These are phyloP conservation scores for Carex scoparia DNA, from an alignment of 176 grass and related monocot species.

Conservation along the genomic window DNA sequence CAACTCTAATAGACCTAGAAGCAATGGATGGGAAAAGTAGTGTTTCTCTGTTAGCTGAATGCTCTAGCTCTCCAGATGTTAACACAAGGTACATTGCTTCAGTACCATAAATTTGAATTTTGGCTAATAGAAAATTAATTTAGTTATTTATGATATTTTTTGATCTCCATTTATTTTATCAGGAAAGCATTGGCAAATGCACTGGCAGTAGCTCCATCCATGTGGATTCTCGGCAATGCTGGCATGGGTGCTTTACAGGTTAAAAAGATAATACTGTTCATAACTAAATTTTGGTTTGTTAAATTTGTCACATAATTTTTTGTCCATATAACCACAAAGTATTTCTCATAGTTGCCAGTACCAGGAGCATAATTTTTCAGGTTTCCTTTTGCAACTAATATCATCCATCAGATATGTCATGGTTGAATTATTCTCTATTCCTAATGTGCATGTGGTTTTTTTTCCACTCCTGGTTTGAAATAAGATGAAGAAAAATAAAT, in stretches of 20 bases:
- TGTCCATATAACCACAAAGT: background rate
- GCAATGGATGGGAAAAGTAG: constrained; percentile 96
- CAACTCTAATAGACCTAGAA: constrained; percentile 92
- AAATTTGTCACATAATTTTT: background rate
- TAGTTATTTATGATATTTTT: background rate
- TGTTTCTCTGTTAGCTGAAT: constrained; percentile 83
- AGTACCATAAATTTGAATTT: background rate
- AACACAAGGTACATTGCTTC: constrained; percentile 61
- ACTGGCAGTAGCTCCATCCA: constrained; percentile 85
- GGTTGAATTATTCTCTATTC: background rate
- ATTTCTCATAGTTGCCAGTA: background rate
- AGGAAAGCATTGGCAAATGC: constrained; percentile 99
- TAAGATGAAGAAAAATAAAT: background rate
- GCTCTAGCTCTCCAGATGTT: constrained; percentile 95
- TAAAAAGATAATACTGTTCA: background rate
- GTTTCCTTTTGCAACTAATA: background rate
- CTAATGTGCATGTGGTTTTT: background rate
- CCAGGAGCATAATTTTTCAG: background rate
- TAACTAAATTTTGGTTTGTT: background rate
- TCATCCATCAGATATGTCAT: background rate
- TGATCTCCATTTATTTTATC: constrained; percentile 28
- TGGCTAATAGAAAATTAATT: background rate
- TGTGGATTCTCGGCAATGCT: constrained; percentile 94
- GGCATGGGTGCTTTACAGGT: constrained; percentile 97
- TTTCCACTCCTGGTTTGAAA: background rate